Evolutionary conservation across 169 alveolate genomes (phyloP).

Genomic region (Perkinsus olseni): DNA sequence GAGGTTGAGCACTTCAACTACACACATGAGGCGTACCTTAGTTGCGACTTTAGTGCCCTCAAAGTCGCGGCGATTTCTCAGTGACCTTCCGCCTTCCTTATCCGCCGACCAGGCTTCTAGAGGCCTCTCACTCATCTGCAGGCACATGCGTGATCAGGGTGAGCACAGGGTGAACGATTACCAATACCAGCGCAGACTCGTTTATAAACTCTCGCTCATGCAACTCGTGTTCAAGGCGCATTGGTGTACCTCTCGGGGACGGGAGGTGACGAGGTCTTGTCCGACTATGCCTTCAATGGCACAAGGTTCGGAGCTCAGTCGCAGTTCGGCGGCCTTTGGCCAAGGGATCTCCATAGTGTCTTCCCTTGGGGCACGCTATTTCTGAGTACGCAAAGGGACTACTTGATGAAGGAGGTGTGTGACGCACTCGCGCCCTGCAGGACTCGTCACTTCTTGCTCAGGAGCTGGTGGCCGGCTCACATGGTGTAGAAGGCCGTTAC

Average conservation of each 20-base stretch:
- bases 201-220: no score
- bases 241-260: not conserved
- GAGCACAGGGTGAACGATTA: not conserved
- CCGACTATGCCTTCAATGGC: slow-evolving; percentile 20
- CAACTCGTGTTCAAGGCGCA: not conserved
- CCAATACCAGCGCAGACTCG: not conserved
- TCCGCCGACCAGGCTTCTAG: not conserved
- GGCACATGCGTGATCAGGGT: slow-evolving; percentile 11
- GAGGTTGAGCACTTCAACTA: not conserved
- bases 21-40: not conserved
- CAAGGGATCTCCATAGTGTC: not conserved
- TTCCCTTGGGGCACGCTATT: slow-evolving; percentile 2
- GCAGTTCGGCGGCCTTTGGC: not conserved
- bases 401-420: slow-evolving; percentile 1
- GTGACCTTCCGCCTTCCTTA: not conserved
- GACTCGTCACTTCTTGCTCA: not conserved
- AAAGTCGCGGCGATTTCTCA: no score
- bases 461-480: slow-evolving; percentile 16
- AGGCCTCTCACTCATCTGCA: not conserved
- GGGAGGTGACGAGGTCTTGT: slow-evolving; percentile 10
- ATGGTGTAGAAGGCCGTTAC: slow-evolving; percentile 13
- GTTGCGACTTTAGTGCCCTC: no score
- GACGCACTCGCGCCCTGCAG: not conserved
- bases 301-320: not conserved
- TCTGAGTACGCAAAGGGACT: slow-evolving; percentile 7